Evolutionary conservation across 169 alveolate genomes (phyloP).

Genomic region (Ichthyophthirius multifiliis): DNA sequence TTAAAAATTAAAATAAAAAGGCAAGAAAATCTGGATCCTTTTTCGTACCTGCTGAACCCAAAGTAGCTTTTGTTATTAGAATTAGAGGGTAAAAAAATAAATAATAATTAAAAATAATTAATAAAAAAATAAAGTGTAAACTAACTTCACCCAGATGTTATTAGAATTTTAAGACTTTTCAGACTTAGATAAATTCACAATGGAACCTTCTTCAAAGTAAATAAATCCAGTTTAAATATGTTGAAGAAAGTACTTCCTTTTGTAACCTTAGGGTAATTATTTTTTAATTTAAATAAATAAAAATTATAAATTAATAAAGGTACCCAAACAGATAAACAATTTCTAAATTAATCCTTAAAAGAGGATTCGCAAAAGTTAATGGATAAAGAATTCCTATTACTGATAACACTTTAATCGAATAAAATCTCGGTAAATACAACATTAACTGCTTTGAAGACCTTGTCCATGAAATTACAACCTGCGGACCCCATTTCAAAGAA

Average conservation of each 20-base stretch:
- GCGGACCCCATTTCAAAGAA: constrained; percentile 99
- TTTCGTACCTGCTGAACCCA: constrained; percentile 90
- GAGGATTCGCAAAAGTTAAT: constrained; percentile 94
- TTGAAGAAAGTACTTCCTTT: constrained; percentile 95
- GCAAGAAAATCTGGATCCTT: constrained; percentile 82
- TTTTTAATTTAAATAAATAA: background rate
- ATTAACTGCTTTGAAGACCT: constrained; percentile 97
- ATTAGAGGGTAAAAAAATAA: constrained; percentile 71
- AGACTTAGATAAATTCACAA: constrained; percentile 98
- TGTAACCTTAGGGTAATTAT: constrained; percentile 92
- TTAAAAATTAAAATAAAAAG: background rate
- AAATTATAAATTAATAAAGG: background rate
- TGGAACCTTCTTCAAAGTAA: constrained; percentile 95
- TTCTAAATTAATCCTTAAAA: constrained; percentile 95
- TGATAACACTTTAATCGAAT: constrained; percentile 87
- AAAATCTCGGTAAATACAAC: constrained; percentile 81
- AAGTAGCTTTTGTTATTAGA: constrained; percentile 94
- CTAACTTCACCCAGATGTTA: constrained; percentile 96
- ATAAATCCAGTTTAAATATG: constrained; percentile 98
- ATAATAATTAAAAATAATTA: background rate
- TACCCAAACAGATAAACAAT: constrained; percentile 95
- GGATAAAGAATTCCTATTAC: constrained; percentile 91
- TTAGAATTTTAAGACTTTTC: constrained; percentile 94
- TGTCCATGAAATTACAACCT: constrained; percentile 96
- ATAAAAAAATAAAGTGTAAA: constrained; percentile 89